Conservation (phyloP, 306 rosid species). For the Trifolium repens region DNA sequence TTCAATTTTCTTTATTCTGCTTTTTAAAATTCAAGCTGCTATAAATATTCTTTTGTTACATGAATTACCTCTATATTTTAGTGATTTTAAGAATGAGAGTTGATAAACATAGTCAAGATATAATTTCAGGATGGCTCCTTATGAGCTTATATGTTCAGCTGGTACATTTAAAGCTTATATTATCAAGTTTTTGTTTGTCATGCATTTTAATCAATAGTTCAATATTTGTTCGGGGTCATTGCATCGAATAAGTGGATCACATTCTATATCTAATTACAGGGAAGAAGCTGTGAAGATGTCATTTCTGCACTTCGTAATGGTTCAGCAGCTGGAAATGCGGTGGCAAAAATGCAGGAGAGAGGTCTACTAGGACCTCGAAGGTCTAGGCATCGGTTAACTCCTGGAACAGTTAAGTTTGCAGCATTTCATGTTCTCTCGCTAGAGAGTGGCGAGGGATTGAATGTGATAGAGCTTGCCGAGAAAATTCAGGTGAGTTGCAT, state of each 20-base stretch:
- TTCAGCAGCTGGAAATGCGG: conserved; percentile 91
- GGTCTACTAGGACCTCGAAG: conserved; percentile 88
- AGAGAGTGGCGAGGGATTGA: conserved; percentile 86
- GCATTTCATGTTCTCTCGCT: conserved; percentile 97
- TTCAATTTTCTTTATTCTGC: conserved; percentile 37
- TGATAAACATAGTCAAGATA: conserved; percentile 12
- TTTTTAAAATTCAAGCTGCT: conserved; percentile 24
- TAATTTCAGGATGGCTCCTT: conserved; percentile 15
- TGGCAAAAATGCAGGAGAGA: conserved; percentile 86
- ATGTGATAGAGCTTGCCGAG: conserved; percentile 94
- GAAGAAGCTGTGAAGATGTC: conserved; percentile 71
- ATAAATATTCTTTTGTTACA: neutral
- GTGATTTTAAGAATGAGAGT: conserved; percentile 16
- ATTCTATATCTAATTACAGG: conserved; percentile 56
- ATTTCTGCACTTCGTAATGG: conserved; percentile 91
- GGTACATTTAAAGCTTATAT: conserved; percentile 28
- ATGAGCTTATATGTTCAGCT: conserved; percentile 8
- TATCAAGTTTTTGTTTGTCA: conserved; percentile 20
- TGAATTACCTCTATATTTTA: conserved; percentile 27
- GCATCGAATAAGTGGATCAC: conserved; percentile 23
- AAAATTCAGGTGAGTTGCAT: conserved; percentile 82
- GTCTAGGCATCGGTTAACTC: conserved; percentile 96
- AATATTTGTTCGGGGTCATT: conserved; percentile 25
- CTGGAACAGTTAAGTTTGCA: conserved; percentile 97
- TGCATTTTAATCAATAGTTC: conserved; percentile 11